Evolutionary conservation across 352 stramenopile genomes (phyloP).

Genomic region (Phytophthora pistaciae): DNA sequence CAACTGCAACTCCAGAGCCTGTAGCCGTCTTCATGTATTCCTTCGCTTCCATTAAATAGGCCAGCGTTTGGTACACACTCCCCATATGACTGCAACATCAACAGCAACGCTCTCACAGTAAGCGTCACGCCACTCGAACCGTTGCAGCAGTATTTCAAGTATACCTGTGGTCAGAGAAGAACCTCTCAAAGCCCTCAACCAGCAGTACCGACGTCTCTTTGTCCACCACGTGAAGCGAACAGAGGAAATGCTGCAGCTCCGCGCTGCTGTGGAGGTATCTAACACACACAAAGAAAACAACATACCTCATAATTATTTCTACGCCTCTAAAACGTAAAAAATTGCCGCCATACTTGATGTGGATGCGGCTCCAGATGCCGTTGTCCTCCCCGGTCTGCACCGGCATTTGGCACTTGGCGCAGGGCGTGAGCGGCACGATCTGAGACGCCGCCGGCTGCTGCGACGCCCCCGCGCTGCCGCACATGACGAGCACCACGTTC

Average conservation of each 20-base stretch:
- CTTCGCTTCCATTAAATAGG: conserved; percentile 59
- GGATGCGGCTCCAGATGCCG: conserved; percentile 56
- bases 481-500: conserved; percentile 63
- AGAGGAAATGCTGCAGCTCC: conserved; percentile 72
- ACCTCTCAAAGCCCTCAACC: conserved; percentile 64
- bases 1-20: conserved; percentile 44
- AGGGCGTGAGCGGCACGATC: background rate
- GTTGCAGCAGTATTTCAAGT: too few species aligned
- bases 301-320: background rate
- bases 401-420: background rate
- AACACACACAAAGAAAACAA: background rate
- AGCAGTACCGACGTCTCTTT: conserved; percentile 60
- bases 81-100: conserved; percentile 36
- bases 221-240: conserved; percentile 62
- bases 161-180: conserved; percentile 56
- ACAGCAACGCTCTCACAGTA: conserved; percentile 4
- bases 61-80: conserved; percentile 70
- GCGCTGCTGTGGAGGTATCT: conserved; percentile 54
- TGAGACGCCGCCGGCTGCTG: background rate
- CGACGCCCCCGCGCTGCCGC: conserved; percentile 29
- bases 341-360: conserved; percentile 59
- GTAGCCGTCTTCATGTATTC: conserved; percentile 57
- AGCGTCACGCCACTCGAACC: background rate
- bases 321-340: background rate
- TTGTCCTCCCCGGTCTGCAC: conserved; percentile 33